These are phyloP conservation scores for Ophiobolus disseminans DNA, from an alignment of 2,329 filamentous ascomycete genomes.

Conservation along the genomic window DNA sequence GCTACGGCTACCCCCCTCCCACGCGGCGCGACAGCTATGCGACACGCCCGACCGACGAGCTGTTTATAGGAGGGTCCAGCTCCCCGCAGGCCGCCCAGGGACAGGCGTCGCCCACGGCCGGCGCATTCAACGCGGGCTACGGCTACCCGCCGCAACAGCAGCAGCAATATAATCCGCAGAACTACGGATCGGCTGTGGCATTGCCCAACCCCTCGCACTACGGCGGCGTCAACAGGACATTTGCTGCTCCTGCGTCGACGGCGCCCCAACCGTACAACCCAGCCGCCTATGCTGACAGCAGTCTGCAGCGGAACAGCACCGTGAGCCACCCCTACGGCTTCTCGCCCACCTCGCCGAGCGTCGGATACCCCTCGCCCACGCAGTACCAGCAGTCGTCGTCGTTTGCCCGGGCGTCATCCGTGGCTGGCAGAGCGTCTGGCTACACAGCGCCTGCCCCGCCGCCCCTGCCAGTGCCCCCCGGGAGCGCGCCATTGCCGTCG, in stretches of 20 bases:
- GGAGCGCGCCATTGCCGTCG: slow-evolving; percentile 38
- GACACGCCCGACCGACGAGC: slow-evolving; percentile 61
- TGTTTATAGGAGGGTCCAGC: slow-evolving; percentile 61
- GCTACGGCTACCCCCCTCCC: slow-evolving; percentile 48
- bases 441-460: slow-evolving; percentile 48
- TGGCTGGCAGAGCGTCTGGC: slow-evolving; percentile 38
- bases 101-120: slow-evolving; percentile 36
- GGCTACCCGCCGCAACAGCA: slow-evolving; percentile 50
- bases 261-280: slow-evolving; percentile 54
- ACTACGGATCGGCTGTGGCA: slow-evolving; percentile 57
- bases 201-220: slow-evolving; percentile 71
- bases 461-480: slow-evolving; percentile 45
- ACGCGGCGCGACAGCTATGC: slow-evolving; percentile 45
- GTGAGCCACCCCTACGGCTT: slow-evolving; percentile 47
- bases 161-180: slow-evolving; percentile 67
- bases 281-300: slow-evolving; percentile 52
- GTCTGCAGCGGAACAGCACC: slow-evolving; percentile 37
- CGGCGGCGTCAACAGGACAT: slow-evolving; percentile 47
- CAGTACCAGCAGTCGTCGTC: slow-evolving; percentile 42
- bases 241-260: slow-evolving; percentile 30
- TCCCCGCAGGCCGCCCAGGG: slow-evolving; percentile 39
- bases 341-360: slow-evolving; percentile 44
- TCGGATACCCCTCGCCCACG: slow-evolving; percentile 39
- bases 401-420: slow-evolving; percentile 40
- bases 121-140: slow-evolving; percentile 47